Conservation (phyloP, 371 early-diverging fungal genomes). For the Conidiobolus incongruus region DNA sequence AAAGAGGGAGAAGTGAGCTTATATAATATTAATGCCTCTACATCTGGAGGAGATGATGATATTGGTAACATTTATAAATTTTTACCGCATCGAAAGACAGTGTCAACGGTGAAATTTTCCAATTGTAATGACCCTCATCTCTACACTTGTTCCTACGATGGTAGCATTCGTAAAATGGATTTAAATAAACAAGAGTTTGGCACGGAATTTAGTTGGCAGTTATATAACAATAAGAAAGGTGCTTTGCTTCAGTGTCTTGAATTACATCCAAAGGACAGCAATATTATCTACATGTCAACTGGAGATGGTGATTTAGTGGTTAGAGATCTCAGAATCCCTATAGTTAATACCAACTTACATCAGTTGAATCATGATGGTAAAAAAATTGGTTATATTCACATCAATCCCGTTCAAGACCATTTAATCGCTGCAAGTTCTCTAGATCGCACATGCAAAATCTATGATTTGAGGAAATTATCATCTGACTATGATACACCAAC, state of each 20-base stretch:
- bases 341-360: slow-evolving; percentile 7
- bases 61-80: slow-evolving; percentile 25
- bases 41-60: slow-evolving; percentile 15
- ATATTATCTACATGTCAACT: slow-evolving; percentile 30
- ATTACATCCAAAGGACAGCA: slow-evolving; percentile 21
- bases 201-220: too few species aligned
- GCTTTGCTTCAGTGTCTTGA: slow-evolving; percentile 10
- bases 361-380: slow-evolving; percentile 18
- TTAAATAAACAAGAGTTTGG: slow-evolving; percentile 22
- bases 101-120: slow-evolving; percentile 26
- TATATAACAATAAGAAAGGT: too few species aligned
- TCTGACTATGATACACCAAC: slow-evolving; percentile 12
- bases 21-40: slow-evolving; percentile 32
- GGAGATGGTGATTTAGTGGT: slow-evolving; percentile 27
- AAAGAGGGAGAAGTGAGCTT: slow-evolving; percentile 34
- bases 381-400: slow-evolving; percentile 42
- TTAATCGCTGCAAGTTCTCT: slow-evolving; percentile 36
- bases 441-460: slow-evolving; percentile 41
- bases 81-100: slow-evolving; percentile 25
- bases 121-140: slow-evolving; percentile 21
- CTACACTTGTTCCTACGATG: slow-evolving; percentile 37
- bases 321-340: slow-evolving; percentile 25
- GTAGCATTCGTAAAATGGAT: slow-evolving; percentile 30
- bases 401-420: slow-evolving; percentile 32
- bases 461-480: slow-evolving; percentile 40